Evolutionary conservation across 306 rosid species (phyloP).

Genomic region (Cyclanthera cordifolia): DNA sequence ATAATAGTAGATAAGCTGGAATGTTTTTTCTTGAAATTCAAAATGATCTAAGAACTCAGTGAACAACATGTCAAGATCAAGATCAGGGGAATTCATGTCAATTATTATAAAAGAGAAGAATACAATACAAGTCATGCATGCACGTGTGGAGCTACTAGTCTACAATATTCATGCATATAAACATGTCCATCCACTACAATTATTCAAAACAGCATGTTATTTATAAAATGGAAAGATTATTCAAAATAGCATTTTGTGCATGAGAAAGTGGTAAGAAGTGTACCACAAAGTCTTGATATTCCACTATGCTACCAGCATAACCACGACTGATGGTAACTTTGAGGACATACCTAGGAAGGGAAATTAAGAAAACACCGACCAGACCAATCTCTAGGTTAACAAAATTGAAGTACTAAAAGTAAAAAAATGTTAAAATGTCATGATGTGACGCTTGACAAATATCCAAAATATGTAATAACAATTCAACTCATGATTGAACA

Average conservation of each 20-base stretch:
- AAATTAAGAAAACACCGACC: constrained; percentile 18
- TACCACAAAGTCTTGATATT: constrained; percentile 93
- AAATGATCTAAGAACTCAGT: neutral
- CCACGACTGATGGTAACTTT: constrained; percentile 92
- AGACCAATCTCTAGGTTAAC: neutral
- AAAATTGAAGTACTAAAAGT: neutral
- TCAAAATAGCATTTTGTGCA: neutral
- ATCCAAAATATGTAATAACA: neutral
- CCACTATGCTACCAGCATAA: constrained; percentile 82
- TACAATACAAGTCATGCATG: neutral
- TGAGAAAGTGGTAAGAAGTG: constrained; percentile 7
- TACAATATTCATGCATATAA: neutral
- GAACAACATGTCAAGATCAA: neutral
- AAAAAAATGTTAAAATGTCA: neutral
- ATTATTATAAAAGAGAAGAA: constrained; percentile 4
- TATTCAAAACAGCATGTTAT: neutral
- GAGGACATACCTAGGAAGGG: constrained; percentile 65
- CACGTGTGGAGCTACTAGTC: neutral
- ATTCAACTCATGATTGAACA: neutral
- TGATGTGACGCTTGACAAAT: neutral
- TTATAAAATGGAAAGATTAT: neutral
- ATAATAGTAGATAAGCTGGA: neutral
- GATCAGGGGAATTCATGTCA: neutral
- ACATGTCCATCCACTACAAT: neutral
- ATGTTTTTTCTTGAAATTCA: neutral